Evolutionary conservation across 768 basidiomycete species (phyloP), one percentile per base, ranked within the genome.

Genomic region (Kwoniella sp.): DNA sequence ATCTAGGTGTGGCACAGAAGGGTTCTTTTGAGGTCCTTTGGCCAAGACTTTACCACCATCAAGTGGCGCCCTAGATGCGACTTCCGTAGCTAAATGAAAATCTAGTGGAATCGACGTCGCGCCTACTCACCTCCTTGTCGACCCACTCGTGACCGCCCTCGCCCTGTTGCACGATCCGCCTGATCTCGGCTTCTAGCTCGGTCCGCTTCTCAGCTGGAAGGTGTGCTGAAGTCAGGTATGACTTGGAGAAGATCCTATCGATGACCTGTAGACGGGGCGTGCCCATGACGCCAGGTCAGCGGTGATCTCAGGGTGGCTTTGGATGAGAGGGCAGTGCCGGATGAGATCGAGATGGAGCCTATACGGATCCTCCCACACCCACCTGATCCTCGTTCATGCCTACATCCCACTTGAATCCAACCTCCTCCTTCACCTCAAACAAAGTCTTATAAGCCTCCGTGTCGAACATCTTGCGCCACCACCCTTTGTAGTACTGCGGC

Each of bases 181-280:
- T 81, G 29, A 92, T 75, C 52, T 86, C 83, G 11, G 82, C 70
- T 25, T 81, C 77, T 34, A 93, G 84, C 47, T 84, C 81, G 13
- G 79, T 78, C 7, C 72, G 51, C 11, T 38, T 79, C 86, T 89
- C 71, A 87, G 85, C n/a, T 84, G 84, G 1, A 84, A 85, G 1
- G 85, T 81, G 37, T 89, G 83, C 23, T 88, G 79, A 66, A 0
- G 89, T 84, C 50, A 93, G 87, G 79, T 93, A 96, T 69, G 91
- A 93, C 83, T 95, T 96, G 81, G 88, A 92, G 63, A 84, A 83
- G 1, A 88, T 88, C 55, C 93, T 83, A 58, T 91, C 83, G 38
- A 90, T 81, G 20, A 74, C 50, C 74, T 77, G 37, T 9, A 58
- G 41, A 20, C 15, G 34, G 28, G 29, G 22, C 2, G 15, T 9